A percentile compares a stretch with the other conserved stretches of the same genome.
Evolutionary conservation across 257 asterid genomes (phyloP).

Genomic region (Mitragyna speciosa): DNA sequence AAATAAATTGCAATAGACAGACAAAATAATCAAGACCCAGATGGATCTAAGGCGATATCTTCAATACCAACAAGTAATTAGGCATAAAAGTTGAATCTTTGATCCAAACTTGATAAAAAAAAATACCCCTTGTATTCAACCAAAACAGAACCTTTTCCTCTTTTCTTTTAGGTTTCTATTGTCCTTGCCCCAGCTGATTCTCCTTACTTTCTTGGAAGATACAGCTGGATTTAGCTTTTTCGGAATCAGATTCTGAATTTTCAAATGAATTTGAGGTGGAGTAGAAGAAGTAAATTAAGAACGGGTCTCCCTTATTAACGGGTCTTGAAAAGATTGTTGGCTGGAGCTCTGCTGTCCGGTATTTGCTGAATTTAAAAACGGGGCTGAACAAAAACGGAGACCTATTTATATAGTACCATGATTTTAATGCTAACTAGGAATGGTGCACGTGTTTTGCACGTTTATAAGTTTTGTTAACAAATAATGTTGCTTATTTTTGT

Average conservation of each 20-base stretch:
- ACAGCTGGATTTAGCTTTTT: background rate
- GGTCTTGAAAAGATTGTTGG: background rate
- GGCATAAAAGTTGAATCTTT: slow-evolving; percentile 6
- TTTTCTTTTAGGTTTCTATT: too few species aligned
- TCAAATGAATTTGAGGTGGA: background rate
- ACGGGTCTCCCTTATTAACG: background rate
- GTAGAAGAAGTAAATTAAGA: background rate
- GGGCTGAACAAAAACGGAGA: too few species aligned
- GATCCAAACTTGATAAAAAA: background rate
- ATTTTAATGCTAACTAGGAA: too few species aligned
- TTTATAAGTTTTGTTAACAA: too few species aligned
- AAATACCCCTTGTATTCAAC: background rate
- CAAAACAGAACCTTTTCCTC: background rate
- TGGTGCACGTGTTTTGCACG: too few species aligned
- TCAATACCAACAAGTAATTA: background rate
- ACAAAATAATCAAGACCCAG: background rate
- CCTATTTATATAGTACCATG: too few species aligned
- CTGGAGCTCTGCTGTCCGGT: too few species aligned
- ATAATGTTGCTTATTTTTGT: too few species aligned
- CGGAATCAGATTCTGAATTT: slow-evolving; percentile 4
- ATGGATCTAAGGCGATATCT: background rate
- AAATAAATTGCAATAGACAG: background rate
- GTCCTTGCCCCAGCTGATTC: background rate
- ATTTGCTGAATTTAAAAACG: too few species aligned
- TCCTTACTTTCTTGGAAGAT: slow-evolving; percentile 12